Evolutionary conservation across 1,284 basidiomycete genomes (phyloP).

Genomic region (Ceratobasidium sp.): DNA sequence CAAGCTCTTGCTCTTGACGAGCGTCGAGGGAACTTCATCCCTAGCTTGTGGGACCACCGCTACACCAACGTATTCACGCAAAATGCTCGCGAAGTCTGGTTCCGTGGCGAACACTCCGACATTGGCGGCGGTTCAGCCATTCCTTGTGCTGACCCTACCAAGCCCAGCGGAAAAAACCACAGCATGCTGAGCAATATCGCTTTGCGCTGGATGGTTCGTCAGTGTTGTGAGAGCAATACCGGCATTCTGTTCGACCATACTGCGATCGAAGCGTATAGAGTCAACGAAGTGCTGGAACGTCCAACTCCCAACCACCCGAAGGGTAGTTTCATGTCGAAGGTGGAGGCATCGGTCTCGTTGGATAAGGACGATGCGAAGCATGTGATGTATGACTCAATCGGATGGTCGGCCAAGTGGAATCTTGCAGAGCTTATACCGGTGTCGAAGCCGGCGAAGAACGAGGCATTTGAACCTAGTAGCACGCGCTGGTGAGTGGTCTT

Average conservation of each 20-base stretch:
- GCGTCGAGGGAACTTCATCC: conserved; percentile 53
- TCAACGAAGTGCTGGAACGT: not conserved
- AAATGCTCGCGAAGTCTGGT: conserved; percentile 23
- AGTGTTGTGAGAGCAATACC: conserved; percentile 10
- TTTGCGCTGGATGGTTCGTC: conserved; percentile 45
- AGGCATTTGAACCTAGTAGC: not conserved
- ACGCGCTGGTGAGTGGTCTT: not conserved
- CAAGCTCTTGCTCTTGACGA: conserved; percentile 55
- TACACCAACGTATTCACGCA: not conserved
- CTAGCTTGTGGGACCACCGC: conserved; percentile 45
- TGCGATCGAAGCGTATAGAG: not conserved
- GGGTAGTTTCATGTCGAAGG: not conserved
- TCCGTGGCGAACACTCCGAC: conserved; percentile 22
- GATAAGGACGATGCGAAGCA: not conserved
- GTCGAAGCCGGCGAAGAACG: not conserved
- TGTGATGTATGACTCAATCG: not conserved
- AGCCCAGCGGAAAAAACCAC: not conserved
- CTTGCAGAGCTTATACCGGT: not conserved
- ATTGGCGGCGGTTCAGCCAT: not conserved
- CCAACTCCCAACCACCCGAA: not conserved
- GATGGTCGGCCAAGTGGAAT: not conserved
- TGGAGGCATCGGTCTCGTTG: not conserved
- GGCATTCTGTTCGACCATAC: conserved; percentile 40
- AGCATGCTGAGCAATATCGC: conserved; percentile 32
- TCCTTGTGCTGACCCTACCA: not conserved